Base-by-base conservation (phyloP, 2,329 filamentous ascomycete genomes). In the Colletotrichum noveboracense region DNA sequence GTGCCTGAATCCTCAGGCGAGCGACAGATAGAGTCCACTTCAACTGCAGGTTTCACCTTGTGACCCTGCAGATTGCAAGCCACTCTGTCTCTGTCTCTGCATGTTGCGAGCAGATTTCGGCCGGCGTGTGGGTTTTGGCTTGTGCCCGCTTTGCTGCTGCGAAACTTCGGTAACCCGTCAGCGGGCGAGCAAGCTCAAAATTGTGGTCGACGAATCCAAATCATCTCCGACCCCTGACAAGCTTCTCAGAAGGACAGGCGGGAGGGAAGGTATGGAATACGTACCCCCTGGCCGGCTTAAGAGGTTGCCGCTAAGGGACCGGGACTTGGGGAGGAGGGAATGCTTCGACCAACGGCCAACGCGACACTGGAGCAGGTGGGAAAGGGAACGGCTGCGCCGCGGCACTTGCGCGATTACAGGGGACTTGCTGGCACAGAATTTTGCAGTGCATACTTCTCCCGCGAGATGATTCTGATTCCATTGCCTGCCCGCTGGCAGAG, bases 331-430 rank as follows among this genome's bases (percentile, higher is more conserved):
- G n/a, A 13, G 32, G 61, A 64, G 32, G 30, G 26, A 28, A 32
- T 16, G 18, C 28, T 28, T 16, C 18, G 62, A 48, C 24, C n/a
- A 52, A 52, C n/a, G n/a, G 43, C 43, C n/a, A 52, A 21, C 43
- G 43, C 43, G 43, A 21, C n/a, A 2, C 43, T 52, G 43, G 43
- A 68, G 34, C 2, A 28, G 21, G 26, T 38, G 38, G 16, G 43
- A 18, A 28, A 0, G 26, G 6, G 26, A 8, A 43, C 16, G 34
- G 24, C 6, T n/a, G 26, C 10, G 26, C 16, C 43, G 58, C 72
- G 67, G 72, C 60, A 71, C 60, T 66, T 26, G 67, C 60, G 67
- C 71, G 60, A 74, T 71, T 36, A 61, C 56, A 68, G 13, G 64
- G 55, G 56, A n/a, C 6, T 36, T 48, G 62, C 62, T 60, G 34